Conservation (phyloP, 2,329 filamentous ascomycete genomes). For the Pseudocercospora fuligena region DNA sequence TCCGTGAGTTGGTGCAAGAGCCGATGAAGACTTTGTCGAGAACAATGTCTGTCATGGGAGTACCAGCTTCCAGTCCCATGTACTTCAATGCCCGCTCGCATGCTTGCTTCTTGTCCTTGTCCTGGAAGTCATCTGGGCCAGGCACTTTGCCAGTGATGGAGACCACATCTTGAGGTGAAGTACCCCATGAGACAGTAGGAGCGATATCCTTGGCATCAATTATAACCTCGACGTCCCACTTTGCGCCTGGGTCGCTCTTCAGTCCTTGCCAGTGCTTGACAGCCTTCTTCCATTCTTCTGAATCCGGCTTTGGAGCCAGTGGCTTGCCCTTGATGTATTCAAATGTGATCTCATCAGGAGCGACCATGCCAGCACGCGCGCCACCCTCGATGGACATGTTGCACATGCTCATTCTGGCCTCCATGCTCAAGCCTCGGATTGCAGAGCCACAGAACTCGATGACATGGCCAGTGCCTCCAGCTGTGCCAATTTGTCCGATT, state of each 20-base stretch:
- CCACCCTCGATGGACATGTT: constrained; percentile 99
- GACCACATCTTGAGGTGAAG: constrained; percentile 93
- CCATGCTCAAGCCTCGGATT: constrained; percentile 88
- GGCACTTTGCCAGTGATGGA: constrained; percentile 91
- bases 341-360: constrained; percentile 90
- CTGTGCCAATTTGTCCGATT: constrained; percentile 92
- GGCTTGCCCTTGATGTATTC: constrained; percentile 93
- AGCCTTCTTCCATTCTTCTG: constrained; percentile 87
- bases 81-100: constrained; percentile 87
- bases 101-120: constrained; percentile 77
- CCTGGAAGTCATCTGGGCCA: constrained; percentile 82
- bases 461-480: constrained; percentile 89
- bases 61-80: constrained; percentile 89
- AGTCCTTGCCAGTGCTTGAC: constrained; percentile 85
- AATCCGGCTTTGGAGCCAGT: constrained; percentile 81
- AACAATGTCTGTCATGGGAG: constrained; percentile 85
- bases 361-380: constrained; percentile 94
- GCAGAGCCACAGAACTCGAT: constrained; percentile 98
- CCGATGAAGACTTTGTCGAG: constrained; percentile 98
- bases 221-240: constrained; percentile 86
- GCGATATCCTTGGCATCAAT: constrained; percentile 92
- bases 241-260: constrained; percentile 83
- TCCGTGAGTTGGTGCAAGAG: constrained; percentile 95
- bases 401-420: constrained; percentile 98
- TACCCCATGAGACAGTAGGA: constrained; percentile 96